Evolutionary conservation across 202 grass and related monocot species (phyloP), one percentile per base, ranked within the genome.

Genomic region (Panicum virgatum): DNA sequence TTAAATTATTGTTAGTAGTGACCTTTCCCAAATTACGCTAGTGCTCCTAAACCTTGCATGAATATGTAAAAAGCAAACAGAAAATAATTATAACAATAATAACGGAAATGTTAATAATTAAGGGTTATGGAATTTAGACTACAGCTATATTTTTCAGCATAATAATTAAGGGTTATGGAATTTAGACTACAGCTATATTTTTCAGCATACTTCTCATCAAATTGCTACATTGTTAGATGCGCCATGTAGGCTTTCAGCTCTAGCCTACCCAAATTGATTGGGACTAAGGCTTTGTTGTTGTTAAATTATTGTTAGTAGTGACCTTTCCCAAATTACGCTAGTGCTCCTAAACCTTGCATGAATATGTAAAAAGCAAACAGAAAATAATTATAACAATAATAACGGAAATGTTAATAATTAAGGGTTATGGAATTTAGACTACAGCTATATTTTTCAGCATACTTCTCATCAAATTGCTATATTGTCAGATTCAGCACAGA

Each of bases 71-170:
- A 44, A 83, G 57, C 22, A 36, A 72, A 46, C 3, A 38, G 6
- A 61, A 82, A 65, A 65, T 30, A 70, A 44, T 26, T 26, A 38
- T 26, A 25, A 34, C 16, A 39, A 29, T 46, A 72, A 62, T 16
- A 65, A 58, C 40, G 5, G 11, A 34, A 34, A 82, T 2, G 46
- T 54, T 73, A 12, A 52, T 43, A 36, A 4, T 36, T 65, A 59
- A 56, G 56, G 12, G 30, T 18, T 47, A 11, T 30, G n/a, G 43
- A 63, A 12, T 20, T 13, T 76, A 14, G 12, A 44, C 7, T 46
- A 7, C 42, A 87, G 80, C 38, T 66, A 86, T 42, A 72, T 66
- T 87, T 54, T 37, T 66, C 60, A 63, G 64, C 42, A 75, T 26
- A 75, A 52, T 43, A 36, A 4, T 36, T 65, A 59, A 56, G 56